A percentile compares a stretch with the other conserved stretches of the same genome.
phyloP scores from a whole-genome alignment of 176 grass and related monocot genomes.

The Thinopyrum elongatum region DNA sequence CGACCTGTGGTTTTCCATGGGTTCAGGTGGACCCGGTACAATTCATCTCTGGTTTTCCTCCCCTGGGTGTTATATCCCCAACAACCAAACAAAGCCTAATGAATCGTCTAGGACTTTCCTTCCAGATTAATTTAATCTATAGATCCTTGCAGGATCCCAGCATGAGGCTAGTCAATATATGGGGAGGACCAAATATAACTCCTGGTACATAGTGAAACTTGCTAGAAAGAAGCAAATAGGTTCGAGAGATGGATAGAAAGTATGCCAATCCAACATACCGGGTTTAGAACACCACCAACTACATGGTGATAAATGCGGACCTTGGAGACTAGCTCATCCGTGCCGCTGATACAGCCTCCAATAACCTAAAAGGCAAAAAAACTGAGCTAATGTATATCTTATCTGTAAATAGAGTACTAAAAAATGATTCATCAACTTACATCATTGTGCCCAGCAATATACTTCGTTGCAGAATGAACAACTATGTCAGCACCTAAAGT shows the following conservation, averaged over 20 bases:
- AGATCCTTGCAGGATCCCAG: not conserved
- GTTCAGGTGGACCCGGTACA: not conserved
- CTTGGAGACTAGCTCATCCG: slow-evolving; percentile 68
- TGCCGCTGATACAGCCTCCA: slow-evolving; percentile 78
- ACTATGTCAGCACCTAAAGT: slow-evolving; percentile 93
- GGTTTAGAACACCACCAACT: slow-evolving; percentile 84
- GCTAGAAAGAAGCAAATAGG: not conserved
- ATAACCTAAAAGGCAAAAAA: slow-evolving; percentile 51
- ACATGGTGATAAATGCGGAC: slow-evolving; percentile 84
- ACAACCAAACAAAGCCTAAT: not conserved
- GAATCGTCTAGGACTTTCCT: not conserved
- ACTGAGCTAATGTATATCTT: not conserved
- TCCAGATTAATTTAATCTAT: not conserved
- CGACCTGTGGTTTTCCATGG: too few species aligned
- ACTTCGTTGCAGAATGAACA: slow-evolving; percentile 97
- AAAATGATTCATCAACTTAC: slow-evolving; percentile 46
- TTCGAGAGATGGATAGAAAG: not conserved
- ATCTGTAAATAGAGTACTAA: slow-evolving; percentile 2
- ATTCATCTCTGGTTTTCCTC: not conserved
- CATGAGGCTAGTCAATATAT: not conserved
- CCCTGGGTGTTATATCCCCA: not conserved
- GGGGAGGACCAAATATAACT: not conserved
- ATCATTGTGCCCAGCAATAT: slow-evolving; percentile 97
- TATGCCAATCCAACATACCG: slow-evolving; percentile 47
- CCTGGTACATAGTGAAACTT: not conserved